Percentiles rank a stretch among this genome's conserved stretches.
These are phyloP conservation scores for Coemansia sp. DNA, from an alignment of 371 early-diverging fungal genomes.

Conservation along the genomic window DNA sequence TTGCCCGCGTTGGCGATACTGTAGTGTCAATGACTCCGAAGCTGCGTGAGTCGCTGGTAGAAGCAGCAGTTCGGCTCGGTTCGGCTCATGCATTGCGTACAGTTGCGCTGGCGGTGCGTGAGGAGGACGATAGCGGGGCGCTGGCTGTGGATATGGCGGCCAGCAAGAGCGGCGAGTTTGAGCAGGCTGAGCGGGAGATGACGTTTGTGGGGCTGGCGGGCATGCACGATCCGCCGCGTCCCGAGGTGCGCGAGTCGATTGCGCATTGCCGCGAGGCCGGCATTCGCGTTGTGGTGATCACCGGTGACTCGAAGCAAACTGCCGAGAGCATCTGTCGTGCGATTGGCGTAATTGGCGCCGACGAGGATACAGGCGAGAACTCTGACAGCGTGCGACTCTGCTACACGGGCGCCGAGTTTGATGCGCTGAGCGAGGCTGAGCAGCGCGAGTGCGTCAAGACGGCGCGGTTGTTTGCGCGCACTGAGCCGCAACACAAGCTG, in stretches of 20 bases:
- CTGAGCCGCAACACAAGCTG: slow-evolving; percentile 93
- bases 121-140: slow-evolving; percentile 53
- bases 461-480: slow-evolving; percentile 88
- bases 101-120: slow-evolving; percentile 84
- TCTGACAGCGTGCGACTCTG: slow-evolving; percentile 53
- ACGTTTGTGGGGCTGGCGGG: slow-evolving; percentile 91
- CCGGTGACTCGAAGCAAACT: slow-evolving; percentile 95
- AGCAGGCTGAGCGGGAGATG: slow-evolving; percentile 73
- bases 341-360: slow-evolving; percentile 76
- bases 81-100: slow-evolving; percentile 77
- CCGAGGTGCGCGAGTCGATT: slow-evolving; percentile 86
- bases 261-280: slow-evolving; percentile 85
- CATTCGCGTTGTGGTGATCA: slow-evolving; percentile 96
- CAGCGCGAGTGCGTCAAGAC: slow-evolving; percentile 69
- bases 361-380: slow-evolving; percentile 55
- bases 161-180: slow-evolving; percentile 52
- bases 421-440: slow-evolving; percentile 68
- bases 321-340: slow-evolving; percentile 92
- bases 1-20: slow-evolving; percentile 56
- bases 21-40: slow-evolving; percentile 68
- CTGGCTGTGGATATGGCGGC: slow-evolving; percentile 38
- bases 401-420: slow-evolving; percentile 93
- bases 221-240: slow-evolving; percentile 96
- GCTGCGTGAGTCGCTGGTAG: slow-evolving; percentile 63
- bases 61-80: slow-evolving; percentile 76